Evolutionary conservation across 768 basidiomycete species (phyloP), one percentile per base, ranked within the genome.

Genomic region (Mycena haematopus): DNA sequence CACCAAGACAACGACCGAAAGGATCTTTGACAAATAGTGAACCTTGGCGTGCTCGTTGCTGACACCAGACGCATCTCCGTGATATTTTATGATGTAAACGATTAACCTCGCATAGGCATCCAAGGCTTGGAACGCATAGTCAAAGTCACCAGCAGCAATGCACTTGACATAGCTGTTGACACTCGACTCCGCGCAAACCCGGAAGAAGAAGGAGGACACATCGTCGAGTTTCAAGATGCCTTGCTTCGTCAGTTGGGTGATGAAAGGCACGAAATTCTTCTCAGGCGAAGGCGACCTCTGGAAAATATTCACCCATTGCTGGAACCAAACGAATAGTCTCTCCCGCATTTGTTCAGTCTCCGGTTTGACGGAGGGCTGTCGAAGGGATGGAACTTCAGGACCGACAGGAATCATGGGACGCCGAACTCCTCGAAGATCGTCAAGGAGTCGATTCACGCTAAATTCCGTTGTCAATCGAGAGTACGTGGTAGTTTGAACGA

Each of bases 61-160:
- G 61, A 93, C 83, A 11, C 93, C 95, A 14, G 91, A 88, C 27
- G 95, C 93, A 77, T 99, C 97, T 13, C 96, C 97, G 68, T 99
- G 96, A 74, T 99, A 98, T 80, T 99, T 99, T 86, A 99, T 95
- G 78, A 99, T 96, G 76, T 97, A 95, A 36, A 94, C 92, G 67
- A 99, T 93, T 63, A 99, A 82, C 66, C 95, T 87, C 38, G 96
- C 94, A 82, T 98, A 88, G 1, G 97, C 95, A 75, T 99, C 97
- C 69, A 99, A 81, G 17, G 95, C 92, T 73, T 93, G 95, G 81
- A 96, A 98, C 24, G 92, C 87, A 59, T 86, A 85, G 36, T 86
- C 85, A 64, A 83, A 86, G 70, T 94, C 91, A 47, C 90, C 89
- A 11, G 86, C 79, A 25, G 88, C 83, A 36, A 90, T 77, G 68